Base-by-base conservation (phyloP, 2,329 filamentous ascomycete species). In the Apiospora malaysiana region DNA sequence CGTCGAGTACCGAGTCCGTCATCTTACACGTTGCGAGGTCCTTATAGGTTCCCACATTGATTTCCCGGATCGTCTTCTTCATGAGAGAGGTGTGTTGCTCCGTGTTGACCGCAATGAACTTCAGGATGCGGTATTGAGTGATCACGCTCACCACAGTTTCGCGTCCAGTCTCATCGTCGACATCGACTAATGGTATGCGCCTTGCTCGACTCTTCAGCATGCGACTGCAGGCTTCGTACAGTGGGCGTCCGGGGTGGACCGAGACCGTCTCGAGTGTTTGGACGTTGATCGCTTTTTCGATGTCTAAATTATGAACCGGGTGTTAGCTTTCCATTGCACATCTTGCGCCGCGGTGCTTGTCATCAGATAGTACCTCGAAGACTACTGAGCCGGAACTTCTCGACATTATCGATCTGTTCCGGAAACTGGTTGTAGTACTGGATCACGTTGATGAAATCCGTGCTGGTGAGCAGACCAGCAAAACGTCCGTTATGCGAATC, bases 351-450 rank as follows among this genome's bases (percentile, higher is more conserved):
- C 4, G 32, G 8, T 63, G 18, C 27, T 56, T 73, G 42, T n/a
- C 71, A 71, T 72, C 47, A 47, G 18, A 68, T 77, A 85, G 71
- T 85, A 97, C 95, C 94, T 88, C 95, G 90, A 71, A 99, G 88
- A 79, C 94, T 97, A 83, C 93, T 95, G 73, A 99, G 85, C 66
- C 94, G 92, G 81, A 99, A 98, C 81, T 97, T 93, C 75, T 98
- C 96, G 77, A 99, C 93, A 79, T 95, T 91, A 75, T 91, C 90
- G 72, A 98, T 89, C 71, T 95, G 93, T 75, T 97, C 94, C 2
- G 95, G 96, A 77, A 96, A 97, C 82, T 98, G 95, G 87, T 94
- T 98, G 85, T 99, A 98, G 83, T 99, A 99, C 81, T 98, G 95
- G 51, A 99, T 97, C 71, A 99, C 92, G 79, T 99, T 99, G 84